phyloP scores from a whole-genome alignment of 179 eudicot species.

The Nepenthes alata region DNA sequence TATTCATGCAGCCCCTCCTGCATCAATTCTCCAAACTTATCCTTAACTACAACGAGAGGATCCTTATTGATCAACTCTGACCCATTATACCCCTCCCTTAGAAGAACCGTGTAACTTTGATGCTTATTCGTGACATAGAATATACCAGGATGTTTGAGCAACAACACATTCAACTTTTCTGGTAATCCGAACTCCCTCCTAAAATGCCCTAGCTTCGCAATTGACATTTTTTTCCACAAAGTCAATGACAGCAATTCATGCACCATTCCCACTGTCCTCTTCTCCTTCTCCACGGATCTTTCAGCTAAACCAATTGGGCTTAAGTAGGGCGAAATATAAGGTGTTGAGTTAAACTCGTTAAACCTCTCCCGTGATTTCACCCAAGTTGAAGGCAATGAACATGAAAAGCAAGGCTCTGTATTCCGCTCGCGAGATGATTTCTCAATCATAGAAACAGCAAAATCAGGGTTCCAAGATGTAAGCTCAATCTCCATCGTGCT shows the following conservation, averaged over 20 bases:
- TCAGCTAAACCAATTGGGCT: conserved; percentile 32
- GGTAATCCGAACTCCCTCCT: conserved; percentile 64
- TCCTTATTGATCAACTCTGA: conserved; percentile 64
- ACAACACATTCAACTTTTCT: conserved; percentile 56
- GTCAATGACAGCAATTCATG: conserved; percentile 78
- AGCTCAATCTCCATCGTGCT: conserved; percentile 86
- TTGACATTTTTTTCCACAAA: conserved; percentile 78
- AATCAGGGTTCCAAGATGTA: conserved; percentile 49
- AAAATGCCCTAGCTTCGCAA: conserved; percentile 62
- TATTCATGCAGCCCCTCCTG: conserved; percentile 83
- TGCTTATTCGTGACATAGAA: conserved; percentile 82
- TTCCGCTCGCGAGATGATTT: conserved; percentile 26
- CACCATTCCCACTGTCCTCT: conserved; percentile 61
- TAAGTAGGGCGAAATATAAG: conserved; percentile 70
- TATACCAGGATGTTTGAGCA: conserved; percentile 79
- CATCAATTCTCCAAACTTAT: conserved; percentile 85
- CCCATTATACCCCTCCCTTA: conserved; percentile 64
- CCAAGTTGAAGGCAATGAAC: conserved; percentile 72
- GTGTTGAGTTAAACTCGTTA: conserved; percentile 65
- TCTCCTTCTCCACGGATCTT: conserved; percentile 65
- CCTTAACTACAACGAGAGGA: conserved; percentile 75
- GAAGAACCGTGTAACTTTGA: conserved; percentile 65
- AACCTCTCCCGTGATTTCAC: conserved; percentile 77
- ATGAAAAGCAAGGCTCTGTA: conserved; percentile 48
- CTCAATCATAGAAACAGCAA: conserved; percentile 65